Evolutionary conservation across 2,329 filamentous ascomycete species (phyloP).

Genomic region (Diaporthe citriasiana): DNA sequence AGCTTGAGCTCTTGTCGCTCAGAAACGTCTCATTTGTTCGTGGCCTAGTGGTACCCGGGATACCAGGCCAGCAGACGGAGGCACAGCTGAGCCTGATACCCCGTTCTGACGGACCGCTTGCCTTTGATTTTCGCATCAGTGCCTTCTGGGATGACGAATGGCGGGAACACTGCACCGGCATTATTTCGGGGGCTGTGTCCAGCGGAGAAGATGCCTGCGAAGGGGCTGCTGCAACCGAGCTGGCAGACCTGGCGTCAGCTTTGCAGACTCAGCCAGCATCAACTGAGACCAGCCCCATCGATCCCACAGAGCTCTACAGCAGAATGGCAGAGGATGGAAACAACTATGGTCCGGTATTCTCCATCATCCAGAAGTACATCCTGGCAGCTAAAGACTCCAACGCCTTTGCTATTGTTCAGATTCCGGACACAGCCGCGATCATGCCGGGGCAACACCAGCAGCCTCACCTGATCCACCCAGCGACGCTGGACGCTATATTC

Average conservation of each 20-base stretch:
- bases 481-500: conserved; percentile 16
- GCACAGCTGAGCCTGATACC: conserved; percentile 16
- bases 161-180: conserved; percentile 15
- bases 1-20: neutral
- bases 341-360: conserved; percentile 17
- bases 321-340: neutral
- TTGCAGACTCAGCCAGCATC: too few relatives aligned
- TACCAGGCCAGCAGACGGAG: conserved; percentile 32
- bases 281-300: neutral
- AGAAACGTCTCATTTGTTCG: conserved; percentile 3
- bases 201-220: too few relatives aligned
- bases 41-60: conserved; percentile 3
- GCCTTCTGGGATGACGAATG: conserved; percentile 8
- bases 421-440: neutral
- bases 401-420: neutral
- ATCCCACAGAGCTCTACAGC: neutral
- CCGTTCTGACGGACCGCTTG: neutral
- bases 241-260: too few relatives aligned
- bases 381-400: neutral
- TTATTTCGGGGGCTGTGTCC: neutral
- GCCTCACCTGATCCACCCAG: conserved; percentile 25
- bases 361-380: neutral
- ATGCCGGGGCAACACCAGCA: conserved; percentile 14
- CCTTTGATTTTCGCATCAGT: neutral
- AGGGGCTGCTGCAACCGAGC: too few relatives aligned